Percentiles rank a stretch among this genome's conserved stretches.
Conservation (phyloP, 73 alveolate genomes). For the Paramecium primaurelia region DNA sequence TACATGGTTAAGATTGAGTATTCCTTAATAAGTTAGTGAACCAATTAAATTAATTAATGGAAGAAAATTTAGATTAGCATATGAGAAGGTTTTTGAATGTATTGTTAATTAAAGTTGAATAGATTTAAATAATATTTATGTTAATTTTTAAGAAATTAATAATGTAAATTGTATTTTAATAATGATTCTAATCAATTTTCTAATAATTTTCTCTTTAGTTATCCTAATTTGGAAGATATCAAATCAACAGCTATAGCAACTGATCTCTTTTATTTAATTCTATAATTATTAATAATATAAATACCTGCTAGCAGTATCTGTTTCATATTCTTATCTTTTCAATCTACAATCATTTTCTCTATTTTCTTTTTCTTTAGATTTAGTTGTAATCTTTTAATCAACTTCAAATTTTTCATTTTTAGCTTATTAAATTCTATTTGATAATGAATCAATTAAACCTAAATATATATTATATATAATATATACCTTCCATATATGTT, state of each 20-base stretch:
- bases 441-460: background rate
- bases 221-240: constrained; percentile 41
- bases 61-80: background rate
- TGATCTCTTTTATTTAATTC: constrained; percentile 9
- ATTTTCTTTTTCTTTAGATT: constrained; percentile 27
- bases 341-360: constrained; percentile 46
- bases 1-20: background rate
- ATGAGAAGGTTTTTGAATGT: background rate
- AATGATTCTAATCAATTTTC: constrained; percentile 6
- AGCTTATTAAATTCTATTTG: background rate
- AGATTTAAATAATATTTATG: background rate
- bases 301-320: constrained; percentile 8
- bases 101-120: background rate
- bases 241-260: constrained; percentile 46
- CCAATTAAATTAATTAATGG: background rate
- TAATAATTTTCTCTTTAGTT: constrained; percentile 8
- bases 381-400: constrained; percentile 4
- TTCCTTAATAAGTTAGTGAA: background rate
- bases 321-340: constrained; percentile 14
- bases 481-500: constrained; percentile 33
- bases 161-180: background rate
- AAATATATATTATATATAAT: background rate
- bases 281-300: background rate
- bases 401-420: constrained; percentile 42
- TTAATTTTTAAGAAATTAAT: background rate